A percentile compares a stretch with the other conserved stretches of the same genome.
These are phyloP conservation scores for Panicum miliaceum DNA, from an alignment of 176 grass and related monocot genomes.

Conservation along the genomic window DNA sequence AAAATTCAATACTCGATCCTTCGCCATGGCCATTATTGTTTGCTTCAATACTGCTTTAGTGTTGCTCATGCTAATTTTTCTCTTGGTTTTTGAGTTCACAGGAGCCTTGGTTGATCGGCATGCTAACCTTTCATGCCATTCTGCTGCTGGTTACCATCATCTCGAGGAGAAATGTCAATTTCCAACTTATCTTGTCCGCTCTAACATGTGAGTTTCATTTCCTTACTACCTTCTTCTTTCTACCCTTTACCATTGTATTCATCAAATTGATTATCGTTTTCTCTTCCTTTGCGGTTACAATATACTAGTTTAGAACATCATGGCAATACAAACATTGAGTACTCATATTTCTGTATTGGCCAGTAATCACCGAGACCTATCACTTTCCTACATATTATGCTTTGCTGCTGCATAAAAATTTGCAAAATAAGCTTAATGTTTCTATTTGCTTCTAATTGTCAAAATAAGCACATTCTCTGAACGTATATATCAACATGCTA, in stretches of 20 bases:
- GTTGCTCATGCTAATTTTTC: background rate
- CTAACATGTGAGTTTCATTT: constrained; percentile 67
- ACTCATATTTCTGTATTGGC: background rate
- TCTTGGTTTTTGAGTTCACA: constrained; percentile 10
- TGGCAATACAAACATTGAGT: background rate
- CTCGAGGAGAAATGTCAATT: constrained; percentile 87
- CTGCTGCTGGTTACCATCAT: constrained; percentile 78
- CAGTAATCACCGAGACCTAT: background rate
- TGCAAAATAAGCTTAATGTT: background rate
- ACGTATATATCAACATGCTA: background rate
- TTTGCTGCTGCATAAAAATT: background rate
- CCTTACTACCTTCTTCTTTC: background rate
- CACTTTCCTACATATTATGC: background rate
- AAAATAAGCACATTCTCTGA: background rate
- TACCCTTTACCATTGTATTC: background rate
- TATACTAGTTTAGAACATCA: background rate
- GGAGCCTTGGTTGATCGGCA: constrained; percentile 89
- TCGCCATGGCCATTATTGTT: background rate
- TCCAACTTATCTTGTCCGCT: constrained; percentile 77
- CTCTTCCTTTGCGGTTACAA: background rate
- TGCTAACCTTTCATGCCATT: constrained; percentile 63
- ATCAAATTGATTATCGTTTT: background rate
- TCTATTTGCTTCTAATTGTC: background rate
- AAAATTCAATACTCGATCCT: background rate
- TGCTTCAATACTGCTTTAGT: background rate